Evolutionary conservation across 208 protist genomes (phyloP), one percentile per base, ranked within the genome.

Genomic region (Leptomonas seymouri): DNA sequence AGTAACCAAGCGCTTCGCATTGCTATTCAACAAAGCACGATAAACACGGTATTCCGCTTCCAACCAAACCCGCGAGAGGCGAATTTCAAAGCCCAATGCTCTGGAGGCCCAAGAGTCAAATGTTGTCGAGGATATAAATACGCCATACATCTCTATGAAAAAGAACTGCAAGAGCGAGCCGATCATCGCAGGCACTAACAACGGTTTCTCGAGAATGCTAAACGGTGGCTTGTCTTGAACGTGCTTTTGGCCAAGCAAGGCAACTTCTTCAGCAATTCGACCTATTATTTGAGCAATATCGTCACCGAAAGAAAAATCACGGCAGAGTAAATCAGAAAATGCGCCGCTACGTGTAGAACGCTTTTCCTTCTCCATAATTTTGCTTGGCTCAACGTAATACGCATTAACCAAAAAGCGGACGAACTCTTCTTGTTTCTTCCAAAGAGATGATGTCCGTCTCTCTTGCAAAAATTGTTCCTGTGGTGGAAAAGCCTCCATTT

Each of bases 141-240:
- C 25, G 3, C 80, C 71, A 20, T 56, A 46, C 18, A 70, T 25
- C 9, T 70, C 36, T 3, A 53, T 62, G 16, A 85, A 58, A n/a
- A 79, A 54, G 20, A 41, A 54, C n/a, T 67, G 46, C 23, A 78
- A 15, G n/a, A 85, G 51, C 12, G 45, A 30, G n/a, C 61, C 80
- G 3, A 85, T 20, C 3, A 71, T 58, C 0, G 80, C 75, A 42
- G 76, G 67, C 54, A 85, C 51, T 14, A 74, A 11, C 18, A 79
- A 45, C 2, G 70, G 74, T 27, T 76, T 77, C 49, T 74, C 61
- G 0, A 80, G 53, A 30, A 75, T 34, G 23, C 50, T 58, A 74
- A 67, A 72, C 0, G 57, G 50, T 18, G 27, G 57, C 25, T 57
- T 46, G 14, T 44, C 45, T 42, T 80, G 74, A 18, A 80, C 49